Base-by-base conservation (phyloP, 23 red algal species). In the Chondrus crispus region DNA sequence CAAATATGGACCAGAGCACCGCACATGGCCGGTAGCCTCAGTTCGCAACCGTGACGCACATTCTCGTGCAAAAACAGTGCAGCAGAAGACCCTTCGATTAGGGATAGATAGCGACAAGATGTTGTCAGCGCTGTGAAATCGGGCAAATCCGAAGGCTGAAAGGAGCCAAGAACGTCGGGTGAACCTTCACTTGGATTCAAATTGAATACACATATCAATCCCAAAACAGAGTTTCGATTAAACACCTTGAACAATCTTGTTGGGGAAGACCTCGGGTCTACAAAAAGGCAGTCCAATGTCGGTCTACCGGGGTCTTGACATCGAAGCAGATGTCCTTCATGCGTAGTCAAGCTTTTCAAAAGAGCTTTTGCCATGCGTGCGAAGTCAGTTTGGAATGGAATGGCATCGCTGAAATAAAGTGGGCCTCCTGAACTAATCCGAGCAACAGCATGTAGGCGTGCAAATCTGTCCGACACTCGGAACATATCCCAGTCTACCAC, bases 401-500 rank as follows among this genome's bases (percentile, higher is more conserved):
- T 74, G 24, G 51, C 28, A 50, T 95, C 93, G 37, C 85, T 91
- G 35, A 95, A 32, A 49, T 73, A 89, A 5, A 95, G 11, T 24
- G 87, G 93, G 18, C 85, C 84, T 28, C 93, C 93, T 50, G 81
- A 85, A 24, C 91, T 33, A 49, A 91, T 68, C 62, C 93, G 87
- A 69, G 88, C 86, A 41, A 46, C 47, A 38, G 87, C 93, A 63
- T 95, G 93, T 38, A 91, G 26, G 32, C 75, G 47, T 35, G 80
- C 87, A 20, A 78, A 42, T 16, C 46, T 63, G 50, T 79, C 46
- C 1, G 69, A 37, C 11, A 32, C 45, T n/a, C 88, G 88, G 71
- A 95, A 95, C 93, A 95, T 95, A 46, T 95, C 93, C 93, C 93
- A 95, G 80, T 95, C 93, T 9, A 86, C n/a, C 14, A 95, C 87